phyloP scores from a whole-genome alignment of 2,329 filamentous ascomycete genomes.

The Colletotrichum sp. region DNA sequence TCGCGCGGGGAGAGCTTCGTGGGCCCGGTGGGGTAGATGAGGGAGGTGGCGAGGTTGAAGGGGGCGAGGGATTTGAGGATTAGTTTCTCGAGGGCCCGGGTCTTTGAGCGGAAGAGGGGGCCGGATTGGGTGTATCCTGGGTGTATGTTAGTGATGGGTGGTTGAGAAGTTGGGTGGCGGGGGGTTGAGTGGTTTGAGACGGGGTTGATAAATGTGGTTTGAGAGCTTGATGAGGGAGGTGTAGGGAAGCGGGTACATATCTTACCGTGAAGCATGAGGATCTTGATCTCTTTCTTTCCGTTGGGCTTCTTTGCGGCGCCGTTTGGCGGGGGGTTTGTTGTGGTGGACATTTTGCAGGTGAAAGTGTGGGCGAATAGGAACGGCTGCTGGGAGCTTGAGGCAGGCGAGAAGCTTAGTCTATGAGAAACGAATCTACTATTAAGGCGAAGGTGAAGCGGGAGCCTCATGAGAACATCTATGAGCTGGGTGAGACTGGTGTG shows the following conservation, averaged over 20 bases:
- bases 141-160: background rate
- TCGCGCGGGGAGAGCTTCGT: conserved; percentile 67
- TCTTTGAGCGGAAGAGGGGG: conserved; percentile 84
- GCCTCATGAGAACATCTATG: background rate
- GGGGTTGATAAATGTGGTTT: background rate
- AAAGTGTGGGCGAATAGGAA: background rate
- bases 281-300: conserved; percentile 62
- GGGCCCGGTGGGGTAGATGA: conserved; percentile 75
- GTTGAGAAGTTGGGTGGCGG: background rate
- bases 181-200: background rate
- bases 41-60: conserved; percentile 54
- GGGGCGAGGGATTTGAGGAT: conserved; percentile 75
- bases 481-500: background rate
- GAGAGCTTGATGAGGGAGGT: background rate
- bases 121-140: conserved; percentile 90
- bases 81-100: conserved; percentile 82
- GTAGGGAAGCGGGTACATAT: background rate
- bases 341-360: conserved; percentile 3
- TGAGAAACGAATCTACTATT: background rate
- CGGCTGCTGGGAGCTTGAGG: background rate
- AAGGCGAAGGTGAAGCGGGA: background rate
- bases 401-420: background rate
- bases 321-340: conserved; percentile 16
- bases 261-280: conserved; percentile 78
- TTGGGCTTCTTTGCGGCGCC: conserved; percentile 32